Conservation (phyloP, 352 stramenopile species). For the Globisporangium middletonii region DNA sequence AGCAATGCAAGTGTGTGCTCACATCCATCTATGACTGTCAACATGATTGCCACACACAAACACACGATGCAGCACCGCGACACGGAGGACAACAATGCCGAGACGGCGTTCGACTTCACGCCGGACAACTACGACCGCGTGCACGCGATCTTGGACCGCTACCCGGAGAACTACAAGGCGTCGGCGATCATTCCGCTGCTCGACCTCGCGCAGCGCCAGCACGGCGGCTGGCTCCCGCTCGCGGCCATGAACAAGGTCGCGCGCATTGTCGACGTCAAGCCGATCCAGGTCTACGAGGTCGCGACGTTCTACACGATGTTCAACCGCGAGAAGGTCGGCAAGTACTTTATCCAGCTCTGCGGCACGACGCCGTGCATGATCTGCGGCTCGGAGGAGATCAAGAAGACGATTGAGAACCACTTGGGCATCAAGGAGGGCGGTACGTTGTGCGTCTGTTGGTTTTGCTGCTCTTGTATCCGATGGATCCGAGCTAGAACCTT, state of each 20-base stretch:
- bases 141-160: slow-evolving; percentile 94
- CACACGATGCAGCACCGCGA: slow-evolving; percentile 87
- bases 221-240: slow-evolving; percentile 97
- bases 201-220: slow-evolving; percentile 94
- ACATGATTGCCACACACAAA: not conserved
- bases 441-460: slow-evolving; percentile 8
- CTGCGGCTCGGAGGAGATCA: slow-evolving; percentile 98
- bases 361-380: slow-evolving; percentile 99
- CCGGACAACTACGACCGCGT: slow-evolving; percentile 97
- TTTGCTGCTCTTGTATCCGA: not conserved
- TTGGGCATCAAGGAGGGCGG: slow-evolving; percentile 96
- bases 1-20: not conserved
- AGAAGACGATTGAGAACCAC: slow-evolving; percentile 97
- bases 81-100: slow-evolving; percentile 94
- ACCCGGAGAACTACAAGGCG: slow-evolving; percentile 99
- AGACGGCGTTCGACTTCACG: slow-evolving; percentile 97
- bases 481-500: not conserved
- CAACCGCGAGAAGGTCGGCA: slow-evolving; percentile 93
- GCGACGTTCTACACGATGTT: slow-evolving; percentile 99
- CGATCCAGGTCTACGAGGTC: slow-evolving; percentile 98
- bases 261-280: slow-evolving; percentile 94
- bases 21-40: not conserved
- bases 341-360: slow-evolving; percentile 97
- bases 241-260: slow-evolving; percentile 99
- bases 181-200: slow-evolving; percentile 98